Percentiles rank a stretch among this genome's conserved stretches.
Evolutionary conservation across 139 green algal species (phyloP).

Genomic region (Closterium sp.): DNA sequence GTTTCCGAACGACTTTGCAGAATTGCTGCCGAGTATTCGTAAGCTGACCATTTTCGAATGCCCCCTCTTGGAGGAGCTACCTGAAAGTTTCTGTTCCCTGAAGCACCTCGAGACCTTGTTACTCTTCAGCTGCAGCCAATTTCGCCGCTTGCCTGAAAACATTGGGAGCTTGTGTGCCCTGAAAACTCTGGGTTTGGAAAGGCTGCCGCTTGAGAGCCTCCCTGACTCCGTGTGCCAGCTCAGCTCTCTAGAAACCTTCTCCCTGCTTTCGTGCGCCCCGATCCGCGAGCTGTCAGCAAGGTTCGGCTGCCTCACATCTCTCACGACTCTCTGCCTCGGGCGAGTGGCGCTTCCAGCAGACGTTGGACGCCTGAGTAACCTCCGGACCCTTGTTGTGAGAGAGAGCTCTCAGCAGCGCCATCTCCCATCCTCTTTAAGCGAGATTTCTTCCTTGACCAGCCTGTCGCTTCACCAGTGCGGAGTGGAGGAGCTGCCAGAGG

Average conservation of each 20-base stretch:
- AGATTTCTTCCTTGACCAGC: no score
- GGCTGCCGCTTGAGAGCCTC: background rate
- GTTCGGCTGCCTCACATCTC: no score
- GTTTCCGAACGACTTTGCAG: background rate
- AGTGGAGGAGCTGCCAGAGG: no score
- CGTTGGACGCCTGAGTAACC: no score
- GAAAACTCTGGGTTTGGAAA: background rate
- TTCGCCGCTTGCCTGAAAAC: background rate
- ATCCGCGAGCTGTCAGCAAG: no score
- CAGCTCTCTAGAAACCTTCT: background rate
- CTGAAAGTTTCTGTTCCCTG: background rate
- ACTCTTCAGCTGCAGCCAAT: background rate
- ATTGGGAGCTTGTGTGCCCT: background rate
- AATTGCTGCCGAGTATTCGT: background rate
- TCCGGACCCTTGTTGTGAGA: no score
- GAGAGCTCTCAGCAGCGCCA: no score
- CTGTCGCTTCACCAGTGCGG: no score
- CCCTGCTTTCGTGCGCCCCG: no score
- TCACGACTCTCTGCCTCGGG: no score
- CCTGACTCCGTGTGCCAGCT: background rate
- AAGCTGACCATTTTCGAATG: background rate
- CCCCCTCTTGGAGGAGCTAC: background rate
- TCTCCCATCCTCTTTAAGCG: no score
- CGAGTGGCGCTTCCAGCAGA: no score
- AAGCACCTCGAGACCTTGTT: background rate